phyloP scores from a whole-genome alignment of 2,329 filamentous ascomycete species.

The Ophiobolus disseminans region DNA sequence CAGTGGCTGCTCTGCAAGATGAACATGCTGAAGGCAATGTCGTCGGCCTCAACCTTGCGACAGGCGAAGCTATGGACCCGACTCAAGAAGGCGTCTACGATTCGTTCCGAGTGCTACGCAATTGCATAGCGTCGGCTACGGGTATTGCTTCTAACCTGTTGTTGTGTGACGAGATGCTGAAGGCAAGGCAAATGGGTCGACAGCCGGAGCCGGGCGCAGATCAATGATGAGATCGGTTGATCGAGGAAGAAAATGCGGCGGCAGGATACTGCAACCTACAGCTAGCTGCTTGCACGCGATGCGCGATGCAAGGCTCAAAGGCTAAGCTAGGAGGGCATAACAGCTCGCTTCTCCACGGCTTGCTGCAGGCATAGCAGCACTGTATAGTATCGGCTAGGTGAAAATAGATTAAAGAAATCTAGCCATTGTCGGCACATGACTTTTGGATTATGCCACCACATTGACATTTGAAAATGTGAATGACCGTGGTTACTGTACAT shows the following conservation, averaged over 20 bases:
- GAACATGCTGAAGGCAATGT: conserved; percentile 83
- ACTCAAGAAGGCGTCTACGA: conserved; percentile 92
- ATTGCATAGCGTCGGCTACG: conserved; percentile 90
- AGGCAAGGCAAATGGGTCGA: conserved; percentile 88
- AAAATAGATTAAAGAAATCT: conserved; percentile 5
- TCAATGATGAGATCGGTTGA: conserved; percentile 19
- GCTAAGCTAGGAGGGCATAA: too few species aligned
- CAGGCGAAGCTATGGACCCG: conserved; percentile 94
- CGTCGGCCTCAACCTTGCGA: conserved; percentile 84
- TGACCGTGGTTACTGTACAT: too few species aligned
- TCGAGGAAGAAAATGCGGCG: too few species aligned
- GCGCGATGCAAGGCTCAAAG: too few species aligned
- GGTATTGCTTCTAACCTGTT: conserved; percentile 95
- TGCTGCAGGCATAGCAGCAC: neutral
- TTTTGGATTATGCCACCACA: too few species aligned
- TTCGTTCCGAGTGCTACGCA: conserved; percentile 92
- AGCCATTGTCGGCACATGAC: neutral
- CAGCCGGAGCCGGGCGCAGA: conserved; percentile 24
- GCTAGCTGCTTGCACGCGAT: too few species aligned
- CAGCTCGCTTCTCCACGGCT: neutral
- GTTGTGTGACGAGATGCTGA: conserved; percentile 95
- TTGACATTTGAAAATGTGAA: too few species aligned
- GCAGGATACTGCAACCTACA: too few species aligned
- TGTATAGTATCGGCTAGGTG: conserved; percentile 2
- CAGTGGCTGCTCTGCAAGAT: conserved; percentile 86